phyloP scores from a whole-genome alignment of 139 green algal species.

The Tetradesmus lagerheimii region DNA sequence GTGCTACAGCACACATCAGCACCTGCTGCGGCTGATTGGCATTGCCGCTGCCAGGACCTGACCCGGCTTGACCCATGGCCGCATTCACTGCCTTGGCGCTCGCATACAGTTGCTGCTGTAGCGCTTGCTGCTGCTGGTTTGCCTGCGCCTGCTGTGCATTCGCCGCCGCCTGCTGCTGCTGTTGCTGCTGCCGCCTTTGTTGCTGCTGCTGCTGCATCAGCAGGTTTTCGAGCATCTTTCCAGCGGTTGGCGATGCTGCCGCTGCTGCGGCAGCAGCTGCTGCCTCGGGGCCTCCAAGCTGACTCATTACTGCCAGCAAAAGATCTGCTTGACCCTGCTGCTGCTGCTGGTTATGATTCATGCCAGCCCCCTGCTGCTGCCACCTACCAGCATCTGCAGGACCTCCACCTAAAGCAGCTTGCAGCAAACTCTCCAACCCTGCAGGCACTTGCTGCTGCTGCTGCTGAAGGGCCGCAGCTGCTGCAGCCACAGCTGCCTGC shows the following conservation, averaged over 20 bases:
- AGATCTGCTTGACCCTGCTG: constrained; percentile 9
- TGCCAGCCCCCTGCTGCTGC: background rate
- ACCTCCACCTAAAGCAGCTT: background rate
- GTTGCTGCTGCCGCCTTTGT: background rate
- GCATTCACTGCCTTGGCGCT: background rate
- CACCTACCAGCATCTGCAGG: background rate
- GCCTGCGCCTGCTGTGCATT: background rate
- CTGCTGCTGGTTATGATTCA: constrained; percentile 18
- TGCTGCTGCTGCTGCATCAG: background rate
- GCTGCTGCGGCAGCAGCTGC: background rate
- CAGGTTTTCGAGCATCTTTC: background rate
- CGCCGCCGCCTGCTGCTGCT: background rate
- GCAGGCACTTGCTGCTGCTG: constrained; percentile 26
- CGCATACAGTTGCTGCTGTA: constrained; percentile 21
- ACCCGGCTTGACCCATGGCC: background rate
- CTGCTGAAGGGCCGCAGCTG: background rate
- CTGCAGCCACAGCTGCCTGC: background rate
- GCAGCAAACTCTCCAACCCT: background rate
- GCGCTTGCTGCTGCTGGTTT: constrained; percentile 3
- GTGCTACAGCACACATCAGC: constrained; percentile 27
- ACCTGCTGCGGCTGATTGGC: background rate
- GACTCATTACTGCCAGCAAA: background rate
- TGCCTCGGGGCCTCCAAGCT: background rate
- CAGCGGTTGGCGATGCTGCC: background rate
- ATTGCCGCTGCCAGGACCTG: background rate